Evolutionary conservation across 345 rosid species (phyloP).

Genomic region (Aurinia saxatilis): DNA sequence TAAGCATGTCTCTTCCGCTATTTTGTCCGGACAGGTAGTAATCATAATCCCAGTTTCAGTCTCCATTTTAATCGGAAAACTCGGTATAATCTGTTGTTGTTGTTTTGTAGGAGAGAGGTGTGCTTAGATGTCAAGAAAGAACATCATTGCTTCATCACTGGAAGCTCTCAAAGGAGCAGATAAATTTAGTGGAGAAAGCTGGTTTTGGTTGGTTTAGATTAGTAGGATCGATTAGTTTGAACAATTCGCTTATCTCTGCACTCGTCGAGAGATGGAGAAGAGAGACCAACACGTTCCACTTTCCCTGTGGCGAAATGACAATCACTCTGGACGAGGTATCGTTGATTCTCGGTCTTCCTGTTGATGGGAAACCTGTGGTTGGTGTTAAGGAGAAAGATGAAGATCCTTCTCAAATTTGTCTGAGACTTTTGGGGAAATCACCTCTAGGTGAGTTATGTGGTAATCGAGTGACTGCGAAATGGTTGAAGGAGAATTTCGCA

Average conservation of each 20-base stretch:
- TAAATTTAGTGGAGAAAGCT: constrained; percentile 55
- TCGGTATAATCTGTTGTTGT: neutral
- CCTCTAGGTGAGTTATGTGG: constrained; percentile 56
- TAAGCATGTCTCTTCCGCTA: constrained; percentile 49
- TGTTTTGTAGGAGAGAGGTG: constrained; percentile 53
- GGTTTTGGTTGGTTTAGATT: constrained; percentile 63
- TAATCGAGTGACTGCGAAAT: constrained; percentile 65
- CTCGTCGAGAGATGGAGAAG: constrained; percentile 69
- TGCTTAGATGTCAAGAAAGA: constrained; percentile 68
- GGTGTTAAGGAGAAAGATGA: constrained; percentile 37
- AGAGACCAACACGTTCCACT: constrained; percentile 71
- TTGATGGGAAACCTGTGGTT: constrained; percentile 68
- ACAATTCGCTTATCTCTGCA: constrained; percentile 69
- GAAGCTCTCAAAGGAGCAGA: constrained; percentile 54
- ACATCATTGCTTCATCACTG: constrained; percentile 69
- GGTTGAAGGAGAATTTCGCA: constrained; percentile 66
- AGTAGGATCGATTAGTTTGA: constrained; percentile 63
- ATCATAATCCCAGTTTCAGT: neutral
- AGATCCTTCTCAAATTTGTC: constrained; percentile 48
- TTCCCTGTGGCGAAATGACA: constrained; percentile 69
- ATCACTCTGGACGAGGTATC: constrained; percentile 65
- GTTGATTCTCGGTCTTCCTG: constrained; percentile 48
- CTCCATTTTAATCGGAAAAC: neutral
- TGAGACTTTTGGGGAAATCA: constrained; percentile 43
- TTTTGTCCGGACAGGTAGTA: constrained; percentile 41